These are phyloP conservation scores for Endogone sp. DNA, from an alignment of 192 early-diverging fungal species.

Conservation along the genomic window DNA sequence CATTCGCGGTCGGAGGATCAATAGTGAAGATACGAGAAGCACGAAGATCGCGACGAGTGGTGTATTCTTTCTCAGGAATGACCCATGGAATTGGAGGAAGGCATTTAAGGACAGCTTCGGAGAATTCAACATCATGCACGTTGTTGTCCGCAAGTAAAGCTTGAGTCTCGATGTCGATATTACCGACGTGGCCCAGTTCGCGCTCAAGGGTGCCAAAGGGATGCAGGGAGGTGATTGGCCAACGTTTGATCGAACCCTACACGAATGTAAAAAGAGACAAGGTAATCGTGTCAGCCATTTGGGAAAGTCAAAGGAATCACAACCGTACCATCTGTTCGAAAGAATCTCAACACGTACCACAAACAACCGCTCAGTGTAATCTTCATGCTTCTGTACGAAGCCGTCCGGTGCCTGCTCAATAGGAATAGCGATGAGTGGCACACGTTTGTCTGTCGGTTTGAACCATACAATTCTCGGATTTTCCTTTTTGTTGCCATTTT, in stretches of 20 bases:
- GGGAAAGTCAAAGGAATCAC: too few relatives aligned
- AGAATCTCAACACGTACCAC: slow-evolving; percentile 45
- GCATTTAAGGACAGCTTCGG: slow-evolving; percentile 69
- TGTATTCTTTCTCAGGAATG: slow-evolving; percentile 66
- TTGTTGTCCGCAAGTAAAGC: slow-evolving; percentile 82
- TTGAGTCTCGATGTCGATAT: slow-evolving; percentile 74
- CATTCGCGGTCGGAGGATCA: slow-evolving; percentile 78
- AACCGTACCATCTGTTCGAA: too few relatives aligned
- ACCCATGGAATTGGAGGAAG: slow-evolving; percentile 73
- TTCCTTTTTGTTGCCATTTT: slow-evolving; percentile 42
- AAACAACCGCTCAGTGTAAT: slow-evolving; percentile 55
- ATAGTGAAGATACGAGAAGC: slow-evolving; percentile 76
- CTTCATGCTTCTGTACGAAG: slow-evolving; percentile 60
- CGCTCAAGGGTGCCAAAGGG: slow-evolving; percentile 71
- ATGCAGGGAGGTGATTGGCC: slow-evolving; percentile 65
- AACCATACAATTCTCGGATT: slow-evolving; percentile 72
- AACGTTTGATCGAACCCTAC: slow-evolving; percentile 63
- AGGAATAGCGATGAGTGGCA: slow-evolving; percentile 73
- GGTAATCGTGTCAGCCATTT: background rate
- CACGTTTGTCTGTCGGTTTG: slow-evolving; percentile 77
- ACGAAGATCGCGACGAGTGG: slow-evolving; percentile 72
- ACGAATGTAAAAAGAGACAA: slow-evolving; percentile 21
- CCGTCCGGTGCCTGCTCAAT: slow-evolving; percentile 65
- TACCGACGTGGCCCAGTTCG: slow-evolving; percentile 72
- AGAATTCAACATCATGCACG: slow-evolving; percentile 66